Evolutionary conservation across 768 basidiomycete species (phyloP).

Genomic region (Panellus pusillus): DNA sequence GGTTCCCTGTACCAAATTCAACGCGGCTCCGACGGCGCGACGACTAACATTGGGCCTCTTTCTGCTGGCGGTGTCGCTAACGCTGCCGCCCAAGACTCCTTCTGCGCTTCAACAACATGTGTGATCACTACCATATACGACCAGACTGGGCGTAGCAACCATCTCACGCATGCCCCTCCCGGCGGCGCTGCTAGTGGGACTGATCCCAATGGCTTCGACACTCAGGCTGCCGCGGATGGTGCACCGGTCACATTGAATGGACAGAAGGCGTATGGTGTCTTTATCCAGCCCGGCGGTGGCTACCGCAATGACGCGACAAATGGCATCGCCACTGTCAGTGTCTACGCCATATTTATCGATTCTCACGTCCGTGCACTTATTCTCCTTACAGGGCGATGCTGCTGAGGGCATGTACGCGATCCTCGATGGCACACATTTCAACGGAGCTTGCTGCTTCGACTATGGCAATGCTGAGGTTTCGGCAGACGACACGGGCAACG

Average conservation of each 20-base stretch:
- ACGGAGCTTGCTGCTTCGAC: slow-evolving; percentile 18
- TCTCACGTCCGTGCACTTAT: not conserved
- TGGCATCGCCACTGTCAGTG: slow-evolving; percentile 6
- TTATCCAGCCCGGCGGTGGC: slow-evolving; percentile 11
- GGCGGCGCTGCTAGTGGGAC: slow-evolving; percentile 10
- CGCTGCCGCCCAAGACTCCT: slow-evolving; percentile 16
- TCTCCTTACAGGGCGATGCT: slow-evolving; percentile 3
- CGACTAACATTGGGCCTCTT: slow-evolving; percentile 11
- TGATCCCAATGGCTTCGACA: slow-evolving; percentile 11
- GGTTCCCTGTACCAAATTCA: slow-evolving; percentile 16
- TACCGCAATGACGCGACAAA: slow-evolving; percentile 10
- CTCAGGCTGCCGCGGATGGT: slow-evolving; percentile 7
- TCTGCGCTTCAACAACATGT: slow-evolving; percentile 9
- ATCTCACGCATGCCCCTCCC: slow-evolving; percentile 6
- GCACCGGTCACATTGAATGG: slow-evolving; percentile 6
- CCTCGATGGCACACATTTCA: slow-evolving; percentile 17
- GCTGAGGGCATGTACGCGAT: slow-evolving; percentile 8
- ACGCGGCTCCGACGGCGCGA: slow-evolving; percentile 16
- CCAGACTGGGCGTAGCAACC: slow-evolving; percentile 2
- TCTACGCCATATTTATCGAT: not conserved
- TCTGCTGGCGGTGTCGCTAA: slow-evolving; percentile 19
- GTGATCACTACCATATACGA: slow-evolving; percentile 11
- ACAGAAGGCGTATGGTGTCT: slow-evolving; percentile 12
- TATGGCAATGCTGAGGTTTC: slow-evolving; percentile 13
- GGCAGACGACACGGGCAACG: slow-evolving; percentile 4